Evolutionary conservation across 345 rosid genomes (phyloP), one percentile per base, ranked within the genome.

Genomic region (Eucalyptus tenuipes): DNA sequence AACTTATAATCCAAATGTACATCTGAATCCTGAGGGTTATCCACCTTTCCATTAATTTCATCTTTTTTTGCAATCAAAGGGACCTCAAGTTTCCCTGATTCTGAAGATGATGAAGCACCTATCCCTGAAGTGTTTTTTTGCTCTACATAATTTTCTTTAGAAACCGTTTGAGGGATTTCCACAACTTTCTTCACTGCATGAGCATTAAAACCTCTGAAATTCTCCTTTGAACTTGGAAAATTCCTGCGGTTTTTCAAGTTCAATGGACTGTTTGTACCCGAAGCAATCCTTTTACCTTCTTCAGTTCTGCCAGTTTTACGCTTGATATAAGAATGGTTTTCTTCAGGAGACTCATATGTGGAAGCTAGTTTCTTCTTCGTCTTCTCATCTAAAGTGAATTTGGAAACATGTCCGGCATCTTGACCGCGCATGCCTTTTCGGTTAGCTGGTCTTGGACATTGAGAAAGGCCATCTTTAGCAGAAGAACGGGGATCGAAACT

Each of bases 351-450:
- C 90, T 85, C 94, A 87, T 86, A 68, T 87, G 88, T 91, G 89
- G 92, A 89, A 44, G 57, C 86, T 89, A 75, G 82, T 37, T 75
- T 75, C 82, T 71, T 90, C 84, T 85, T 87, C 86, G 90, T 92
- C 87, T 91, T 92, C 88, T 89, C 88, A 86, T 90, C 89, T 85
- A 92, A 89, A 45, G 91, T 50, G 89, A 91, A 91, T 89, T 92
- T 93, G 88, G 93, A 89, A 93, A 92, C 92, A 55, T 91, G 66
- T 88, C 91, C 93, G 85, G 89, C 85, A 91, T 93, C 93, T 88
- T 90, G 94, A 87, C 91, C 66, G 68, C 85, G 91, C 79, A 52
- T 81, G 81, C 71, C 86, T 89, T 89, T 93, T 89, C 55, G 92
- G 87, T 59, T 17, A 86, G 94, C 89, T 88, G 87, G 91, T 91